Evolutionary conservation across 768 basidiomycete species (phyloP), one percentile per base, ranked within the genome.

Genomic region (Neoboletus magnificus): DNA sequence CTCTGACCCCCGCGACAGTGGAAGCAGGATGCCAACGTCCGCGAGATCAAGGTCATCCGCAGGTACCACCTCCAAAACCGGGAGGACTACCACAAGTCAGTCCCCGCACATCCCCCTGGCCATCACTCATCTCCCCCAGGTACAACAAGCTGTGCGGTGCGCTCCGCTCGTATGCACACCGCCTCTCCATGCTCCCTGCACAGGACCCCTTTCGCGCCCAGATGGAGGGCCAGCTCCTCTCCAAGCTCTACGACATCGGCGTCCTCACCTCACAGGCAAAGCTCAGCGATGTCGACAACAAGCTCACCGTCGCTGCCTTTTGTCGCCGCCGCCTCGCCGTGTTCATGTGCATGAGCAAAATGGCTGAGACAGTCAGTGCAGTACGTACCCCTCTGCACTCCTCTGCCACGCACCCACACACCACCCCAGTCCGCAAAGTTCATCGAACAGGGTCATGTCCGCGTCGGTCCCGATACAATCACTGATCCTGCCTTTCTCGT

Each of bases 201-300:
- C 84, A 92, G 62, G 96, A 98, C 72, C 90, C 93, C 4, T 91
- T 91, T 72, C 83, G 96, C 20, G 59, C 84, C 5, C 82, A 86
- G 53, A 91, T 91, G 84, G 90, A 99, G 74, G 83, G 74, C 42
- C 87, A 91, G 63, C 78, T 98, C 22, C 83, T 99, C 50, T 87
- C 91, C 57, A 98, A 98, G 71, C 83, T 98, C 57, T 99, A 98
- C 74, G 97, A 99, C 73, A 91, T 96, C 79, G 97, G 96, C 55
- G 84, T 98, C 51, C 81, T 99, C 56, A 91, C 89, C 69, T 77
- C 89, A 10, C 75, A 86, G 16, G 86, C 93, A 32, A 97, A 97
- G 69, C 83, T 98, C 60, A 91, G 88, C 64, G 96, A 99, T 67
- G 80, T 98, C 47, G 93, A 98, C 64, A 85, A 86, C 76, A 97